These are phyloP conservation scores for Iris macrosiphon DNA, from an alignment of 106 monocot genomes.

Conservation along the genomic window DNA sequence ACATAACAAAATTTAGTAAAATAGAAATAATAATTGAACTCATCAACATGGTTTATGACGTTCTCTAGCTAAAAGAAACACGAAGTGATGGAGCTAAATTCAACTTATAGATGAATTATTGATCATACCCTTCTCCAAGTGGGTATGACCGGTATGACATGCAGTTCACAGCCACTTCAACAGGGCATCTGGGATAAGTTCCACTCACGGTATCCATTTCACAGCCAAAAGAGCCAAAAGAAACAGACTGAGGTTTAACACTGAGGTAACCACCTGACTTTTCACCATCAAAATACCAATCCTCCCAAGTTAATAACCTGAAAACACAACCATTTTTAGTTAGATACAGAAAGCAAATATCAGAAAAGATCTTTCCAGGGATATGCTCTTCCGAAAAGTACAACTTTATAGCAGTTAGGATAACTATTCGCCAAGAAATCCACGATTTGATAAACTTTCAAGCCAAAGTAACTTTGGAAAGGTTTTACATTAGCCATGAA, in stretches of 20 bases:
- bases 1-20: too few relatives aligned
- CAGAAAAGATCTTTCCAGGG: too few relatives aligned
- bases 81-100: not conserved
- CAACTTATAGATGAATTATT: not conserved
- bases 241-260: slow-evolving; percentile 9
- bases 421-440: too few relatives aligned
- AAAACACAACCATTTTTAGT: not conserved
- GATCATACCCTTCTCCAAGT: slow-evolving; percentile 39
- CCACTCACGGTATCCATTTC: not conserved
- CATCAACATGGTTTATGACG: not conserved
- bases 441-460: too few relatives aligned
- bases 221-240: not conserved
- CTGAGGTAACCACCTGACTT: not conserved
- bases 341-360: too few relatives aligned
- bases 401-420: too few relatives aligned
- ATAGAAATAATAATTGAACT: too few relatives aligned
- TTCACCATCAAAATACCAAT: slow-evolving; percentile 22
- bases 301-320: slow-evolving; percentile 57
- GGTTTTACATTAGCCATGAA: too few relatives aligned
- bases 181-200: slow-evolving; percentile 6
- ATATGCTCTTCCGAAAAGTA: too few relatives aligned
- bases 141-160: slow-evolving; percentile 20
- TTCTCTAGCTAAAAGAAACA: not conserved
- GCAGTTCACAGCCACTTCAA: slow-evolving; percentile 16
- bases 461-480: too few relatives aligned